Base-by-base conservation (phyloP, 352 stramenopile genomes). In the Pythium phragmitis region DNA sequence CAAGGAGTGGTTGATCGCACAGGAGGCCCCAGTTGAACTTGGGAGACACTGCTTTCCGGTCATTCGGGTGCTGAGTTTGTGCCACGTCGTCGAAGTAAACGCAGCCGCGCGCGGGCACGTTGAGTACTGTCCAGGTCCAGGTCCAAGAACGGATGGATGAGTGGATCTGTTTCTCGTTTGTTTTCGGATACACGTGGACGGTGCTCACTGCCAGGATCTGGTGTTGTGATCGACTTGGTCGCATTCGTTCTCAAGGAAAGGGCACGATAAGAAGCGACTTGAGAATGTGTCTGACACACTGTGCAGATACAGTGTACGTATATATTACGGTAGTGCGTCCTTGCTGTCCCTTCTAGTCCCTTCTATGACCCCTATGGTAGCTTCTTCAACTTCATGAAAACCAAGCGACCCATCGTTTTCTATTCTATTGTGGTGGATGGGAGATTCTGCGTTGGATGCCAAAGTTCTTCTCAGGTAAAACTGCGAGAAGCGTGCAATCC, bases 11-110 rank as follows among this genome's bases (percentile, higher is more conserved):
- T n/a, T n/a, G n/a, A n/a, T n/a, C n/a, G n/a, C n/a, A n/a, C n/a
- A n/a, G 75, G 49, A 12, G 52, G 49, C 2, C 14, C 36, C 36
- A 42, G 36, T 42, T 42, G 36, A 42, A 42, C 36, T 42, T 42
- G 8, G 9, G 36, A 11, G 14, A 11, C 36, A 2, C 36, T 42
- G 36, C 9, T 42, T 42, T 42, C 36, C 36, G 36, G 36, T 42
- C 36, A 42, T 42, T 11, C 14, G 36, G 36, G 36, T 42, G 36
- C 2, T 16, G 36, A 2, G 26, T n/a, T 28, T 28, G 36, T 16
- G 36, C 14, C 36, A 42, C 36, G 9, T 16, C 36, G 36, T 42
- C 36, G 8, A 42, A 42, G 14, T 7, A 42, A 42, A 28, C 26
- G 36, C 36, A 17, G 36, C 36, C 36, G 36, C 36, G 14, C 36